Conservation (phyloP, 768 basidiomycete species). For the Pulveroboletus frians region DNA sequence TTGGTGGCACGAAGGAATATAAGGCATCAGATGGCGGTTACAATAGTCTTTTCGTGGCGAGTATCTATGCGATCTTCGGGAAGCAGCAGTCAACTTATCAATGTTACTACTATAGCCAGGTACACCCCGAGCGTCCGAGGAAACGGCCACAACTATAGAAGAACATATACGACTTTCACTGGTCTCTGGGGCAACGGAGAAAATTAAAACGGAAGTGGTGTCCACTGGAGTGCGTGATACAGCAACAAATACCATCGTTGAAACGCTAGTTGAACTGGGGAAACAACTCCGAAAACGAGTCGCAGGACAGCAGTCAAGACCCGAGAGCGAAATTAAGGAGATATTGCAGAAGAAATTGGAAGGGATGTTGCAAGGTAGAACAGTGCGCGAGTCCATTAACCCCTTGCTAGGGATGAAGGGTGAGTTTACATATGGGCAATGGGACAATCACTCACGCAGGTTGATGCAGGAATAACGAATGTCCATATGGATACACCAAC, state of each 20-base stretch:
- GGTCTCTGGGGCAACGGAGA: too few relatives aligned
- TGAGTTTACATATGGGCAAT: too few relatives aligned
- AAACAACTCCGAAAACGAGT: not conserved
- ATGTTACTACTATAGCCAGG: too few relatives aligned
- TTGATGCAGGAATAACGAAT: constrained; percentile 12
- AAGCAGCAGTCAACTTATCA: too few relatives aligned
- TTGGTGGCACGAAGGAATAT: too few relatives aligned
- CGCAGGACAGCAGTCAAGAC: not conserved
- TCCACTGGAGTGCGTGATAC: not conserved
- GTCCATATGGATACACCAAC: constrained; percentile 3
- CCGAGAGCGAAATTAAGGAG: not conserved
- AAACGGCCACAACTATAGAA: not conserved
- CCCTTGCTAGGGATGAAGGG: not conserved
- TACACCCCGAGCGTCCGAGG: too few relatives aligned
- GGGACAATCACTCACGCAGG: too few relatives aligned
- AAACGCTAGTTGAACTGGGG: not conserved
- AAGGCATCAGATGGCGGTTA: too few relatives aligned
- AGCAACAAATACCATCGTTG: not conserved
- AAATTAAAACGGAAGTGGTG: too few relatives aligned
- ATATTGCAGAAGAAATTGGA: too few relatives aligned
- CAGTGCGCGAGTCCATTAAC: not conserved
- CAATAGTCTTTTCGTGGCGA: too few relatives aligned
- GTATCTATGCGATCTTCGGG: too few relatives aligned
- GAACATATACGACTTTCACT: not conserved
- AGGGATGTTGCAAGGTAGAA: not conserved